Conservation (phyloP, 257 asterid genomes). For the Solanum raphanifolium region DNA sequence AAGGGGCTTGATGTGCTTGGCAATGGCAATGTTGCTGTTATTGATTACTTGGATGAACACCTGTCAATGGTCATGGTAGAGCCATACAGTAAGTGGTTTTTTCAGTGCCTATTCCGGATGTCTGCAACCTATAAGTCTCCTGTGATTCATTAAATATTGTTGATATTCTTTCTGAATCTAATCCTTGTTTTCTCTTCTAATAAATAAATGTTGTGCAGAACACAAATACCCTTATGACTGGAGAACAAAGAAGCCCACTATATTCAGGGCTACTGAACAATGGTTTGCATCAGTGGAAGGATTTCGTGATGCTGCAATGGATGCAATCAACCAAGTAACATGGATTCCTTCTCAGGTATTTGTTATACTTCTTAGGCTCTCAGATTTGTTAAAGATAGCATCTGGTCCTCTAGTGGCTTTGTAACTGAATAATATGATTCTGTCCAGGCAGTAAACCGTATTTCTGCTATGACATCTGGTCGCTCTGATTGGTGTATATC, state of each 20-base stretch:
- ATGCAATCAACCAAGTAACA: conserved; percentile 65
- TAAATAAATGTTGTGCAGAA: conserved; percentile 31
- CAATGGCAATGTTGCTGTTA: conserved; percentile 73
- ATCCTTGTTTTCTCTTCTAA: neutral
- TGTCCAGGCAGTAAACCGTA: conserved; percentile 76
- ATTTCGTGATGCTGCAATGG: conserved; percentile 84
- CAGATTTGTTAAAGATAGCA: neutral
- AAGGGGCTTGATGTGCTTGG: conserved; percentile 87
- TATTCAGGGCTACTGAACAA: conserved; percentile 97
- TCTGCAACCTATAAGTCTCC: neutral
- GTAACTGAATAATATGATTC: neutral
- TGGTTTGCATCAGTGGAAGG: conserved; percentile 99
- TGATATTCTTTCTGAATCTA: neutral
- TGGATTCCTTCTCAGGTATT: conserved; percentile 91
- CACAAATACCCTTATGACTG: conserved; percentile 99
- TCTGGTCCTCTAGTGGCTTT: neutral
- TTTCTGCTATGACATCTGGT: conserved; percentile 83
- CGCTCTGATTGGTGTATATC: conserved; percentile 99
- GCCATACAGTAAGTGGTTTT: conserved; percentile 75
- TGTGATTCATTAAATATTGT: neutral
- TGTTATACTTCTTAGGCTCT: neutral
- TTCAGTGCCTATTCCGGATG: conserved; percentile 1
- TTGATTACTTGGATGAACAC: conserved; percentile 64
- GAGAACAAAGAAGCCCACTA: conserved; percentile 97
- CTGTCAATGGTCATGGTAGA: conserved; percentile 77